Evolutionary conservation across 78 protist genomes (phyloP), one percentile per base, ranked within the genome.

Genomic region (Chrysochromulina tobinii): DNA sequence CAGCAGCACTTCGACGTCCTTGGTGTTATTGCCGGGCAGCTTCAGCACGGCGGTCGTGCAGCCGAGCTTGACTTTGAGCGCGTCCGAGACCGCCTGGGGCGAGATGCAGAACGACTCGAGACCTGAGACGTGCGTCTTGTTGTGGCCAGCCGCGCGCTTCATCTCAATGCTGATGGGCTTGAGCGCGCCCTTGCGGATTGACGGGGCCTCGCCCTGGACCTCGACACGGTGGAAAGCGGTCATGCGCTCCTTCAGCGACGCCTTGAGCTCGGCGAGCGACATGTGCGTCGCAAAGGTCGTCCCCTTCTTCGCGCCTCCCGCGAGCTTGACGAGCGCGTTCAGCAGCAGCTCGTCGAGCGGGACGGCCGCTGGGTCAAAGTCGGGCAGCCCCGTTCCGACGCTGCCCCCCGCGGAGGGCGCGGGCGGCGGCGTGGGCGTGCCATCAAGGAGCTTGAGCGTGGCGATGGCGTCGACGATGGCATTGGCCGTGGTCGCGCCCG

Each of bases 71-170:
- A 1, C 7, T 18, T 54, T 51, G 8, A 54, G n/a, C 18, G 61
- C 61, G 21, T 14, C 48, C 23, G 87, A 59, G 25, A 79, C 59
- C 20, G 61, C 87, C 3, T 51, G 64, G 6, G 87, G 87, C 21
- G 61, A 54, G 48, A 79, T 8, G 50, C 0, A 8, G 87, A 23
- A 51, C n/a, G 64, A 14, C 18, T 79, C 87, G 38, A 79, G 61
- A 1, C 87, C 87, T 27, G 38, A 20, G 64, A 79, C 48, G 48
- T 54, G 48, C n/a, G 87, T 79, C 87, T 79, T 79, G 61, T 79
- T 79, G 87, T 79, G 87, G 48, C 87, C 87, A 1, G 87, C 87
- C 48, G 87, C 87, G 61, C 87, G 87, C 59, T 54, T 54, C 64
- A 54, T 18, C 4, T 54, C 20, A 17, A 79, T 23, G 51, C 2